Evolutionary conservation across 257 asterid genomes (phyloP), one percentile per base, ranked within the genome.

Genomic region (Gentiana straminea): DNA sequence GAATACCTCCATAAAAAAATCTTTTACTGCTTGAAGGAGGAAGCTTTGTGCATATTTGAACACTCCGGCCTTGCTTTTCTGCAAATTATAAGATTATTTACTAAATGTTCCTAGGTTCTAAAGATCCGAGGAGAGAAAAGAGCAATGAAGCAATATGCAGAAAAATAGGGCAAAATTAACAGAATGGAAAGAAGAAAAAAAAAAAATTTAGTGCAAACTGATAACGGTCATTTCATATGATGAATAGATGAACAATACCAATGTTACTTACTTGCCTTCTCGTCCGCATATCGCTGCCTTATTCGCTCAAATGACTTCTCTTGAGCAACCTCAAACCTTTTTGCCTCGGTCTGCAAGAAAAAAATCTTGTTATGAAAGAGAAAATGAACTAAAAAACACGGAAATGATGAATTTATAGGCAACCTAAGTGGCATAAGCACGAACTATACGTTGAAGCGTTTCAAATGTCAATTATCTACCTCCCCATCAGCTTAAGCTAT

Each of bases 1-100:
- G 57, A 55, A 62, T 80, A 88, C 97, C 94, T 73, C 93, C 95
- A 68, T 44, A 77, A 61, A 50, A 82, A 73, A 75, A 81, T 78
- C 95, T 81, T 77, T 79, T 88, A 55, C 38, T 59, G 76, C 94
- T 73, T 54, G 94, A 76, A 68, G 99, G 94, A 24, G 99, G 99
- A 74, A 80, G 78, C 71, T 86, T 88, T n/a, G 83, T 56, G 80
- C 95, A 83, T 51, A 84, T 49, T 72, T 49, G 80, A 70, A 92
- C 76, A 80, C 85, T 94, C 74, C 98, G 86, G 68, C 77, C 81
- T 78, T 75, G 81, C 62, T 78, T 86, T 60, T 65, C 98, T 88
- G 51, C 73, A 71, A 63, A 59, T 24, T 24, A 58, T 49, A 53
- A 43, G 51, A 67, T 38, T 60, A 73, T 41, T 13, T 39, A 3